These are phyloP conservation scores for Senecio squalidus DNA, from an alignment of 140 eudicot species.

Conservation along the genomic window DNA sequence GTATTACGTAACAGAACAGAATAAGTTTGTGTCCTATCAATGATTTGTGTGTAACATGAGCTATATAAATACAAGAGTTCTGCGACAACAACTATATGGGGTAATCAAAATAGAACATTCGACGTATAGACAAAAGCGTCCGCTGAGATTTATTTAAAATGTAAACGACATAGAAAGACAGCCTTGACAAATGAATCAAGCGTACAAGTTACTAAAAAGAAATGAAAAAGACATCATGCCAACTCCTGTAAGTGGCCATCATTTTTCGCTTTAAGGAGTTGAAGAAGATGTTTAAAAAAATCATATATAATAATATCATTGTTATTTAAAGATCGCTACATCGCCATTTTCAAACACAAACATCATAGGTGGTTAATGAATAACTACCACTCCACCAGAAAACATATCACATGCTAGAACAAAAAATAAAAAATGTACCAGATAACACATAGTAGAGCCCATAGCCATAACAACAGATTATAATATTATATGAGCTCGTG, in stretches of 20 bases:
- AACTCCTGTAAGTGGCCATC: background rate
- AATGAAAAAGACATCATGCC: background rate
- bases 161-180: background rate
- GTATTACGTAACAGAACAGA: too few relatives aligned
- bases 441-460: background rate
- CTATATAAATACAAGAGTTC: background rate
- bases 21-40: too few relatives aligned
- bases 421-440: too few relatives aligned
- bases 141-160: background rate
- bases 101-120: background rate
- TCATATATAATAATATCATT: too few relatives aligned
- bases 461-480: background rate
- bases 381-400: background rate
- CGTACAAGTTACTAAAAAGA: conserved; percentile 4
- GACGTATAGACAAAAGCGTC: background rate
- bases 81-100: background rate
- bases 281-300: background rate
- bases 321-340: background rate
- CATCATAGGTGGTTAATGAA: background rate
- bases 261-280: background rate
- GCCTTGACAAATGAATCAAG: conserved; percentile 23
- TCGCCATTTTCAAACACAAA: background rate
- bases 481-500: background rate
- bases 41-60: background rate
- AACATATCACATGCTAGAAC: background rate